Evolutionary conservation across 2,329 filamentous ascomycete genomes (phyloP).

Genomic region (Colletotrichum sp.): DNA sequence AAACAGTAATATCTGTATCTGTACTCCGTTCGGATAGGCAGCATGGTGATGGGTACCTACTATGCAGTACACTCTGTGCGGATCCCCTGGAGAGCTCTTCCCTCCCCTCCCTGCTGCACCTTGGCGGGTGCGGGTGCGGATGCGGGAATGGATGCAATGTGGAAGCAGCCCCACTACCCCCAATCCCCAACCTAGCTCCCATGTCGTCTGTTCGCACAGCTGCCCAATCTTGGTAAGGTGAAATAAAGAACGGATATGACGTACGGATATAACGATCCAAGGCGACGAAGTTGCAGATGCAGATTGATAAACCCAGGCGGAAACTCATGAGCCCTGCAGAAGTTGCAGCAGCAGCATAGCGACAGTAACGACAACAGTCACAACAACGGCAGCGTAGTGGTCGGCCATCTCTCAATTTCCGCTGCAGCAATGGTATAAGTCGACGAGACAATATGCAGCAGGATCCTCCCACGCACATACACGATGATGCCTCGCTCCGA

Average conservation of each 20-base stretch:
- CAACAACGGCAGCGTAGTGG: background rate
- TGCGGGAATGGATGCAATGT: background rate
- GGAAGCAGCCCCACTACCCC: background rate
- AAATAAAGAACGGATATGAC: conserved; percentile 1
- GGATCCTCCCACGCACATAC: background rate
- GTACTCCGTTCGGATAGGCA: background rate
- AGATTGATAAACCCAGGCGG: background rate
- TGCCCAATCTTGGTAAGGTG: conserved; percentile 4
- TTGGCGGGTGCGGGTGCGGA: background rate
- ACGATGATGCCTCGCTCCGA: background rate
- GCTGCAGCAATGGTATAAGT: background rate
- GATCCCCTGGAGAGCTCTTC: background rate
- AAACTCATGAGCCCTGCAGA: background rate
- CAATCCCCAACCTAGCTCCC: background rate
- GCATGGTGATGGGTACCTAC: background rate
- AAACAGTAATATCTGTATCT: background rate
- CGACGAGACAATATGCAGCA: background rate
- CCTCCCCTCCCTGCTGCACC: background rate
- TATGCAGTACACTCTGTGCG: background rate
- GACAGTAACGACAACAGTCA: background rate
- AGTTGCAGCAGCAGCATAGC: background rate
- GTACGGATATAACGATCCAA: background rate
- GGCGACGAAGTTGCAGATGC: background rate
- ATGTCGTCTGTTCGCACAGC: conserved; percentile 13
- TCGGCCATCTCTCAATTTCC: background rate